Base-by-base conservation (phyloP, 768 basidiomycete species). In the Lentinula sp. region DNA sequence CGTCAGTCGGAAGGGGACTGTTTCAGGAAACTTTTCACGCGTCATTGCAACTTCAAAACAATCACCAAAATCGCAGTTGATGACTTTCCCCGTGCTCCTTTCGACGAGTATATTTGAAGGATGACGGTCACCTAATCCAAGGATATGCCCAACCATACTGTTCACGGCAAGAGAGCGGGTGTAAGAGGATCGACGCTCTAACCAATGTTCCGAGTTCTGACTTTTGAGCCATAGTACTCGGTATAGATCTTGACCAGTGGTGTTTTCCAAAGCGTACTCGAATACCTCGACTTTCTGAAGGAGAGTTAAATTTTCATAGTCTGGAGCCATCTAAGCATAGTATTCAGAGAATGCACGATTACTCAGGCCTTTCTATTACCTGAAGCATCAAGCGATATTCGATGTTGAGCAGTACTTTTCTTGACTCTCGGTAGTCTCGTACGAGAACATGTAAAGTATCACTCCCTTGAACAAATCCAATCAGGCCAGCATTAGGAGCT, bases 201-300 rank as follows among this genome's bases (percentile, higher is more conserved):
- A 77, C 97, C 97, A 99, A 66, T 97, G 93, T 67, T 98, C 97
- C 1, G 97, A 99, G 70, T 93, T 95, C 63, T 81, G 73, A 69
- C 92, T 94, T 79, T 95, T 97, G 64, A 99, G 80, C 97, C 97
- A 99, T 13, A 99, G 76, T 9, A 99, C 94, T 12, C 94, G 81
- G 72, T 99, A 99, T 12, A 99, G 79, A 70, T 99, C 97, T 74
- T 98, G 97, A 1, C 97, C 97, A 0, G 95, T 98, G 1, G 97
- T 98, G 68, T 98, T 98, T 73, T 98, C 95, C 48, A 98, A 80
- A 6, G 97, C 95, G 67, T 98, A 98, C 73, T 98, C 95, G 75
- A 99, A 99, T 3, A 99, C 97, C 71, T 99, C 97, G 43, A 99
- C 92, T 78, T 99, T 99, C 72, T 99, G 96, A 54, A 99, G 82